These are phyloP conservation scores for Fusarium globosum DNA, from an alignment of 2,329 filamentous ascomycete genomes.

Conservation along the genomic window DNA sequence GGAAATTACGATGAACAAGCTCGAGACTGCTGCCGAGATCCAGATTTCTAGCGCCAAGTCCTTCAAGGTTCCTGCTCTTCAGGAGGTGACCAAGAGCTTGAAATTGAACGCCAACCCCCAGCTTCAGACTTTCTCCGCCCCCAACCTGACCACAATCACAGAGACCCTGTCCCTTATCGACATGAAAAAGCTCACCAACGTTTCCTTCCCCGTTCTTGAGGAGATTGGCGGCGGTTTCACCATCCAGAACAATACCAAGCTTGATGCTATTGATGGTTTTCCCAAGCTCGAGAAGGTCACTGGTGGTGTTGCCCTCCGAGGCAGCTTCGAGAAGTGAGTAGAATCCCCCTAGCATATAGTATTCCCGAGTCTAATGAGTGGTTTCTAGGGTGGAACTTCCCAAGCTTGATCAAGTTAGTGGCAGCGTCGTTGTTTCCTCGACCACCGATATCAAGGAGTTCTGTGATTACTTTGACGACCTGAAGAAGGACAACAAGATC, in stretches of 20 bases:
- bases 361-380: conserved; percentile 2
- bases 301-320: conserved; percentile 86
- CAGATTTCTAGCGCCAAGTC: conserved; percentile 79
- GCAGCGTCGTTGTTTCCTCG: conserved; percentile 76
- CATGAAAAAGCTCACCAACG: conserved; percentile 74
- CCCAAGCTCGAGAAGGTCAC: conserved; percentile 73
- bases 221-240: conserved; percentile 82
- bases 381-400: conserved; percentile 75
- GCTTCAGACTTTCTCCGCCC: conserved; percentile 69
- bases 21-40: conserved; percentile 66
- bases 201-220: conserved; percentile 77
- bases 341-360: neutral
- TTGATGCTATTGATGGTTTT: conserved; percentile 75
- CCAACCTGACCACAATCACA: conserved; percentile 77
- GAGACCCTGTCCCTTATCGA: conserved; percentile 68
- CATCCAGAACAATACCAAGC: conserved; percentile 88
- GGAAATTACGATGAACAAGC: conserved; percentile 78
- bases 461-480: conserved; percentile 61
- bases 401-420: conserved; percentile 72
- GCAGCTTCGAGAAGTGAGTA: conserved; percentile 84
- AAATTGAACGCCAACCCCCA: conserved; percentile 83
- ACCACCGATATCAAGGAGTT: conserved; percentile 71
- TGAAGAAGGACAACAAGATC: conserved; percentile 53
- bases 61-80: conserved; percentile 78
- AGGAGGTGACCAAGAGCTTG: conserved; percentile 79